phyloP scores from a whole-genome alignment of 192 early-diverging fungal genomes.

The Allomyces javanicus region DNA sequence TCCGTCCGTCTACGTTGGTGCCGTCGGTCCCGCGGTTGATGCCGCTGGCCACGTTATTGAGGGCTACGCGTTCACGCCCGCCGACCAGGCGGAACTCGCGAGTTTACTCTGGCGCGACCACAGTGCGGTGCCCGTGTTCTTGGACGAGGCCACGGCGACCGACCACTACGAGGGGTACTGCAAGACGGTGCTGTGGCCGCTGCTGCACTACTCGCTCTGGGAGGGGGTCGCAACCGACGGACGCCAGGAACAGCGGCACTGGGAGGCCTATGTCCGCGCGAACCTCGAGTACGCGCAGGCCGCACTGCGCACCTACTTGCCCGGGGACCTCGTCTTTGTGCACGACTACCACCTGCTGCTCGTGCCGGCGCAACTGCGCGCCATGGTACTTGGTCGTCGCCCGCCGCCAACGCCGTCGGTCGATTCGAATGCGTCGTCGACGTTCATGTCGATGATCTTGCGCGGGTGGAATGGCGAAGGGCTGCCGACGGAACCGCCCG shows the following conservation, averaged over 20 bases:
- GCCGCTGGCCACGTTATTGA: constrained; percentile 33
- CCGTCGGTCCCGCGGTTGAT: constrained; percentile 40
- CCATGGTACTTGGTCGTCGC: background rate
- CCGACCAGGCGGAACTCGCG: constrained; percentile 29
- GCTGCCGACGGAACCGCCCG: too few relatives aligned
- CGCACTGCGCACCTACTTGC: background rate
- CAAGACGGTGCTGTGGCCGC: constrained; percentile 32
- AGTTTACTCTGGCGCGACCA: constrained; percentile 28
- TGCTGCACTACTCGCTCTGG: background rate
- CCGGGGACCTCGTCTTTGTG: constrained; percentile 7
- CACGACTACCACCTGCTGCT: constrained; percentile 37
- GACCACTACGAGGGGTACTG: constrained; percentile 97
- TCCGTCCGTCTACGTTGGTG: constrained; percentile 42
- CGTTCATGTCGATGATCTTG: too few relatives aligned
- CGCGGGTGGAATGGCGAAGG: too few relatives aligned
- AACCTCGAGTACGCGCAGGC: background rate
- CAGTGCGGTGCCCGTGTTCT: constrained; percentile 53
- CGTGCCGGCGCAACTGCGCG: constrained; percentile 20
- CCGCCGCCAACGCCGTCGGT: too few relatives aligned
- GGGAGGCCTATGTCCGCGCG: background rate
- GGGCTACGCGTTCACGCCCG: constrained; percentile 23
- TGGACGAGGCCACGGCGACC: constrained; percentile 44
- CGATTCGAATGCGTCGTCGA: too few relatives aligned
- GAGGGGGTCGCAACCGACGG: background rate
- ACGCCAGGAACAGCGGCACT: background rate